Base-by-base conservation (phyloP, 257 asterid species). In the Thymus mandschuricus region DNA sequence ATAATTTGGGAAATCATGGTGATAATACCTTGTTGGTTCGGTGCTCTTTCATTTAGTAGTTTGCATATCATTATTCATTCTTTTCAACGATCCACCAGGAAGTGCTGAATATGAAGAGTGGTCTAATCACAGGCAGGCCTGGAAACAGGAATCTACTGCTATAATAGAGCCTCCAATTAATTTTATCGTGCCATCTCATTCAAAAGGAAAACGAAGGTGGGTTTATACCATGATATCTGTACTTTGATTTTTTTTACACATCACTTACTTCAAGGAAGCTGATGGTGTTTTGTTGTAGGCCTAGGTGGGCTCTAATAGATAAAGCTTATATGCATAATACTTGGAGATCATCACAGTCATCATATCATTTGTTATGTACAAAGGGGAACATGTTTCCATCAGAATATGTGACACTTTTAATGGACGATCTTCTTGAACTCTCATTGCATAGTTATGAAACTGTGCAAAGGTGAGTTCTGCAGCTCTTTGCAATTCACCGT, bases 61-160 rank as follows among this genome's bases (percentile, higher is more conserved):
- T 73, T 65, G 49, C 70, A 40, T 71, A 40, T 70, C 55, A 60
- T 69, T 35, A 35, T 4, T 35, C 40, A 38, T 76, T 56, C 27
- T 54, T 81, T 75, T 56, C 68, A 68, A 64, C 74, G 59, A 72
- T 65, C 62, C 35, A 71, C 67, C 86, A 92, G 98, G 99, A 70
- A 89, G 98, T 87, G 84, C 96, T 7, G 99, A 92, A 85, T 95
- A 89, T 75, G 98, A 92, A 76, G 99, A 95, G 85, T 95, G 98
- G 98, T 86, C 85, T 38, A 88, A 84, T 85, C 99, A 92, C 79
- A 83, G 95, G 83, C 99, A 95, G 72, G 86, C 96, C 75, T 95
- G 98, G 97, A 92, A 89, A 81, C 85, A 81, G 78, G 99, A 95
- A 81, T 92, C 98, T 78, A 83, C 92, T 70, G 96, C 97, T 76